Percentiles rank a stretch among this genome's conserved stretches.
These are phyloP conservation scores for Moesziomyces antarcticus DNA, from an alignment of 1,284 basidiomycete species.

Conservation along the genomic window DNA sequence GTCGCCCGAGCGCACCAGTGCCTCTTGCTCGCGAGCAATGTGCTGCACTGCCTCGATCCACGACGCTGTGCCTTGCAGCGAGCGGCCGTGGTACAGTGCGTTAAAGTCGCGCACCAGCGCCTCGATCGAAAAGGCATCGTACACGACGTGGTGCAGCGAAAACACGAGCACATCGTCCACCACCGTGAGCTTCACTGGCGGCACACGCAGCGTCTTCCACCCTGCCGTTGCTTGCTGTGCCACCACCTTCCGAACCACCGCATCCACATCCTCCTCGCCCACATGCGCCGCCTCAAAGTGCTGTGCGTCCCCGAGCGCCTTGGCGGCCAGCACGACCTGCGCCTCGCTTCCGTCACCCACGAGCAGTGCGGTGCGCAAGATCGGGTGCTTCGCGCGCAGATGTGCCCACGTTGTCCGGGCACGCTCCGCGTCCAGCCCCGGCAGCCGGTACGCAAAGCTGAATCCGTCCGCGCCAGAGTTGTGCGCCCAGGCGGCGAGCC, in stretches of 20 bases:
- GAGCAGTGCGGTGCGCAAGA: constrained; percentile 57
- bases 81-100: constrained; percentile 29
- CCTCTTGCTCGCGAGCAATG: constrained; percentile 12
- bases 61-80: constrained; percentile 9
- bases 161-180: constrained; percentile 49
- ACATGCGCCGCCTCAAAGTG: constrained; percentile 12
- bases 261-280: constrained; percentile 2
- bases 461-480: constrained; percentile 37
- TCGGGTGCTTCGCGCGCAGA: constrained; percentile 46
- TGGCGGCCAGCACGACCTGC: constrained; percentile 38
- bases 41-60: constrained; percentile 36
- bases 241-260: constrained; percentile 10
- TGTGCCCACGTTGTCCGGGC: neutral
- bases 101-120: constrained; percentile 54
- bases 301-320: neutral
- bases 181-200: constrained; percentile 33
- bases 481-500: constrained; percentile 44
- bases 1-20: neutral
- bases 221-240: constrained; percentile 17
- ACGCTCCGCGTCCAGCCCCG: neutral
- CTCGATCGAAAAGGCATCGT: constrained; percentile 61
- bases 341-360: constrained; percentile 18
- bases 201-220: constrained; percentile 20
- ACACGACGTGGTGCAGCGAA: constrained; percentile 61
- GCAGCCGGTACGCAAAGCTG: constrained; percentile 51